Evolutionary conservation across 495 filamentous ascomycete genomes (phyloP).

Genomic region (Achaetomiella virescens): DNA sequence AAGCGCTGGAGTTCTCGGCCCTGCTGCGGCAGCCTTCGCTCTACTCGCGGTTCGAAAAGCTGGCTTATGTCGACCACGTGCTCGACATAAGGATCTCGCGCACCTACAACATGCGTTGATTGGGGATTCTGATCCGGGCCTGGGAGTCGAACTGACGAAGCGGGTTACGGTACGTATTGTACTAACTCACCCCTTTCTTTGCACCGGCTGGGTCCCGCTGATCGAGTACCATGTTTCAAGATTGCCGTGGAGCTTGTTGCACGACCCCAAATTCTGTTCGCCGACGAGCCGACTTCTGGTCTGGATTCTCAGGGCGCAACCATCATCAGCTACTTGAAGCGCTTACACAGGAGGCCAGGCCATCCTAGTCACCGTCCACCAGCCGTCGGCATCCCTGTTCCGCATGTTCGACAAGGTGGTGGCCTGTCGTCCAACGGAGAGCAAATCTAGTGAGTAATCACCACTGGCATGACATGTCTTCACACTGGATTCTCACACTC

Average conservation of each 20-base stretch:
- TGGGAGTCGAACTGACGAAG: constrained; percentile 46
- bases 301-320: constrained; percentile 78
- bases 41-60: constrained; percentile 57
- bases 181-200: no score
- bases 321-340: constrained; percentile 77
- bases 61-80: constrained; percentile 74
- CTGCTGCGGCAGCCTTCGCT: constrained; percentile 65
- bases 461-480: no score
- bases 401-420: constrained; percentile 71
- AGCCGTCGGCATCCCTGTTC: constrained; percentile 67
- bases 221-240: no score
- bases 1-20: constrained; percentile 72
- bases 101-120: constrained; percentile 70
- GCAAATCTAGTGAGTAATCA: no score
- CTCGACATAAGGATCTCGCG: constrained; percentile 77
- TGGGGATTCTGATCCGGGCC: constrained; percentile 62
- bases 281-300: constrained; percentile 73
- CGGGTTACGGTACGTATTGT: no score
- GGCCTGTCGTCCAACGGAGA: no score
- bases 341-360: constrained; percentile 68
- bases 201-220: no score
- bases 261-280: constrained; percentile 65
- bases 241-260: constrained; percentile 86
- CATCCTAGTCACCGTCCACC: constrained; percentile 69
- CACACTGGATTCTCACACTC: no score